Evolutionary conservation across 2,329 filamentous ascomycete species (phyloP).

Genomic region (Monilinia laxa): DNA sequence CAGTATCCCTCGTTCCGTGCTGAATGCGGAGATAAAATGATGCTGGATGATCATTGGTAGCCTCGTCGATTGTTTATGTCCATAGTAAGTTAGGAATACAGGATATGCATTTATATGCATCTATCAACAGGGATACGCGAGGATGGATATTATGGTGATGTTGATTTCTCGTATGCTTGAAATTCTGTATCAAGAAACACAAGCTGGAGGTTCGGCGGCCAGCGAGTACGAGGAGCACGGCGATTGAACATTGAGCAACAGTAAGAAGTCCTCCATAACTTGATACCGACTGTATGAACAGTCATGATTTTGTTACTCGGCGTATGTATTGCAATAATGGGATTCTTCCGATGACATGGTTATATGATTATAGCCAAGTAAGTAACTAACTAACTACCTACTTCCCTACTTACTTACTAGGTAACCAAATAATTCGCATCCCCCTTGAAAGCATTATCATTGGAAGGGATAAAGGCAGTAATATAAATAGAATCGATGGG

Average conservation of each 20-base stretch:
- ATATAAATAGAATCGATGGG: background rate
- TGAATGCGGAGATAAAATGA: background rate
- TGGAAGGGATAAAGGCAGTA: background rate
- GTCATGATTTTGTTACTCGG: background rate
- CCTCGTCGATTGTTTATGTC: conserved; percentile 22
- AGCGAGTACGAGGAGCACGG: conserved; percentile 1
- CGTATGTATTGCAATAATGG: background rate
- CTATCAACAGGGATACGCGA: conserved; percentile 9
- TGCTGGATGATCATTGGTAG: conserved; percentile 8
- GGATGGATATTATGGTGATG: background rate
- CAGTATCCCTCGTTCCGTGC: background rate
- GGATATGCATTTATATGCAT: background rate
- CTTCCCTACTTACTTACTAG: too few species aligned
- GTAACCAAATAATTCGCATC: background rate
- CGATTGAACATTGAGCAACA: background rate
- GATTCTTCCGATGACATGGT: background rate
- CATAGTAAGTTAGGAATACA: background rate
- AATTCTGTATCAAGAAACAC: background rate
- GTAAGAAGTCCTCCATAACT: too few species aligned
- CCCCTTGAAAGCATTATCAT: background rate
- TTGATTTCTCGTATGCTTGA: conserved; percentile 17
- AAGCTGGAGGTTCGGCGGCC: background rate
- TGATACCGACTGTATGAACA: background rate
- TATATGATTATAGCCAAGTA: too few species aligned
- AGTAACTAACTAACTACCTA: too few species aligned